Conservation (phyloP, 768 basidiomycete genomes). For the Amanita fuliginea region DNA sequence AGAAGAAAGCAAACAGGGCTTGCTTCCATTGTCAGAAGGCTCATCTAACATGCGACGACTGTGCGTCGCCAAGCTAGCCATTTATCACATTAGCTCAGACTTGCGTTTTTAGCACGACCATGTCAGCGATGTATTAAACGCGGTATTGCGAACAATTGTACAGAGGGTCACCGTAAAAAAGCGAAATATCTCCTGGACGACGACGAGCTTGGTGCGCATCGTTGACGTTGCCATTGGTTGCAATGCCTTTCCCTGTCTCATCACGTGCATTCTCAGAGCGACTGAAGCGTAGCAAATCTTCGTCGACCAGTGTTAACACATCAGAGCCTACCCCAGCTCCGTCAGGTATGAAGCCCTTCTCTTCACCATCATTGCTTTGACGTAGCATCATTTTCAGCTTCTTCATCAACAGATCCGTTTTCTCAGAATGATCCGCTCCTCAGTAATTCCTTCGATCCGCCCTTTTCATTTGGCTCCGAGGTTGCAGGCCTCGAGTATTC, state of each 20-base stretch:
- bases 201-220: constrained; percentile 70
- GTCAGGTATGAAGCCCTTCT: constrained; percentile 20
- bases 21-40: constrained; percentile 96
- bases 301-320: constrained; percentile 12
- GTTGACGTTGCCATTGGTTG: constrained; percentile 15
- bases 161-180: constrained; percentile 94
- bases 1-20: constrained; percentile 91
- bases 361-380: constrained; percentile 6
- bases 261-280: constrained; percentile 35
- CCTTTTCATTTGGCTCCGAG: constrained; percentile 70
- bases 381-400: constrained; percentile 7
- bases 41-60: constrained; percentile 96
- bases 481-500: constrained; percentile 93
- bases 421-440: constrained; percentile 50
- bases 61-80: constrained; percentile 37
- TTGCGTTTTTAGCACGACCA: constrained; percentile 61
- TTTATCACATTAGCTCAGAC: constrained; percentile 7
- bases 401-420: constrained; percentile 36
- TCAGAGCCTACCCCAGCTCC: constrained; percentile 22
- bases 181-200: constrained; percentile 96
- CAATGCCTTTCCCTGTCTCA: constrained; percentile 10
- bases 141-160: constrained; percentile 78
- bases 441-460: constrained; percentile 48
- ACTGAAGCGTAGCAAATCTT: constrained; percentile 35
- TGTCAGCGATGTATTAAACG: constrained; percentile 95